Conservation (phyloP, 441 rosid genomes). For the Jatropha podagrica region DNA sequence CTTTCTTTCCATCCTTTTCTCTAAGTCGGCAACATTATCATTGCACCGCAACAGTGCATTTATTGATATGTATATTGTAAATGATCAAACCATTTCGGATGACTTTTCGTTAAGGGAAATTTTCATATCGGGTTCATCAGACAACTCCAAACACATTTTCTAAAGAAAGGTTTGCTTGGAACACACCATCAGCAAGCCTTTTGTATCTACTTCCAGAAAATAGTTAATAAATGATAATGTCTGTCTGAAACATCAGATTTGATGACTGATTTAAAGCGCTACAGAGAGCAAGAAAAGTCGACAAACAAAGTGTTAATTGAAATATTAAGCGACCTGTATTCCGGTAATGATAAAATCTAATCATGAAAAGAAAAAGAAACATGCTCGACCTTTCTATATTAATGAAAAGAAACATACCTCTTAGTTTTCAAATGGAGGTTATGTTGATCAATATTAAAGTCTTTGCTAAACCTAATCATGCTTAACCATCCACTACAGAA, state of each 20-base stretch:
- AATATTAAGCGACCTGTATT: too few species aligned
- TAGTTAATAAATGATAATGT: neutral
- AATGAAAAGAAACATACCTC: too few species aligned
- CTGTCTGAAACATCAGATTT: neutral
- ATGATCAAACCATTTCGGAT: slow-evolving; percentile 1
- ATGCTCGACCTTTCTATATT: too few species aligned
- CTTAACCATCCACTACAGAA: too few species aligned
- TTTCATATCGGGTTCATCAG: too few species aligned
- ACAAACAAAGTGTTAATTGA: too few species aligned
- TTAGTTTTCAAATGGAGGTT: neutral
- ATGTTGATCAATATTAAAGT: neutral
- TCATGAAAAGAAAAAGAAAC: too few species aligned
- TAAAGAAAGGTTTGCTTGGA: too few species aligned
- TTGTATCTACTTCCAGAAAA: too few species aligned
- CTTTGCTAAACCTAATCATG: neutral
- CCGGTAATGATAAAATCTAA: too few species aligned
- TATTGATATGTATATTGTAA: neutral
- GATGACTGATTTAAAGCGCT: neutral
- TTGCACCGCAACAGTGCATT: neutral
- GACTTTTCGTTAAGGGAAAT: neutral
- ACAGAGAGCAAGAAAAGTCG: too few species aligned
- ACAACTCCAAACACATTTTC: neutral
- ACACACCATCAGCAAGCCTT: too few species aligned
- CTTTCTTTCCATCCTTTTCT: neutral
- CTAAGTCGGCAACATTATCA: neutral